Base-by-base conservation (phyloP, 2,329 filamentous ascomycete genomes). In the Chrysoporthe puriensis region DNA sequence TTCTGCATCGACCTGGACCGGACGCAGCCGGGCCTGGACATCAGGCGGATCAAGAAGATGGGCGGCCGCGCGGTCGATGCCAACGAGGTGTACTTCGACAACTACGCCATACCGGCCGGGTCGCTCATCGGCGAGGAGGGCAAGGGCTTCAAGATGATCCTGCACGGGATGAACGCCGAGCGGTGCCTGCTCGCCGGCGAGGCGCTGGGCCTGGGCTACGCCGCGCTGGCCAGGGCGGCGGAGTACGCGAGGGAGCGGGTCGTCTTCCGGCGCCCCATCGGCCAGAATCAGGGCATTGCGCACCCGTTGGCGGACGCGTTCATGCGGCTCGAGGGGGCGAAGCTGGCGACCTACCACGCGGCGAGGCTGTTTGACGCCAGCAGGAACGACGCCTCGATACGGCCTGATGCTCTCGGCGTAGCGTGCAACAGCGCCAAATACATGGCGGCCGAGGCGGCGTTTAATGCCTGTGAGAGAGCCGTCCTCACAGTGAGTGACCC, bases 21-120 rank as follows among this genome's bases (percentile, higher is more conserved):
- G 32, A 75, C 75, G 0, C 79, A 84, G 4, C 85, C 90, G 0
- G 84, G 85, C 0, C 80, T 95, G 1, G 86, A 90, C 11, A 81
- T 96, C 74, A 87, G 87, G 56, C 87, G 81, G 74, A 96, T 96
- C 72, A 89, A 87, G 77, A 96, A 96, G 77, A 96, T 96, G 92
- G 93, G 93, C 9, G 91, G 92, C 0, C 83, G 91, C 14, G 91
- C 92, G 0, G 88, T 96, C 1, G 92, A 96, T 73, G 91, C 92
- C 0, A 96, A 96, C 72, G 91, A 96, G 75, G 90, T 96, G 1
- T 96, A 96, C 77, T 96, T 96, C 75, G 91, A 96, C 76, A 86
- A 90, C 71, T 96, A 94, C 76, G 76, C 78, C 4, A 86, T 96
- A 16, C 87, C 90, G 0, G 83, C 84, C 0, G 82, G 87, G 52